These are phyloP conservation scores for Alternaria sp. DNA, from an alignment of 2,329 filamentous ascomycete genomes.

Conservation along the genomic window DNA sequence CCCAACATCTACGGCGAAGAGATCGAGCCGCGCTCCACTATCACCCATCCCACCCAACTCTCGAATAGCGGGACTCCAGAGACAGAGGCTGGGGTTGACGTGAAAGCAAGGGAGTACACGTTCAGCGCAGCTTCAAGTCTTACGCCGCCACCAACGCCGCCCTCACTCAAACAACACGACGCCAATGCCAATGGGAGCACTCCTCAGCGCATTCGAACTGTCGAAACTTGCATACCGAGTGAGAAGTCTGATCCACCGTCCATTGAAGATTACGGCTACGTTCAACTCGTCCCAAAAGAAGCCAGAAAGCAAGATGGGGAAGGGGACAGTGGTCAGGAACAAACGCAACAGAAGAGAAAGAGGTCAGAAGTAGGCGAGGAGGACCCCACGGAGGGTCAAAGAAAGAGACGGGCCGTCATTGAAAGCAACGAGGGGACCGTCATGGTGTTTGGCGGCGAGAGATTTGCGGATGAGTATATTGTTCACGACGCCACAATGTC, in stretches of 20 bases:
- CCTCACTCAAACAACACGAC: too few species aligned
- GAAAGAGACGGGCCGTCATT: accelerated
- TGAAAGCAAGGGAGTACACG: not conserved
- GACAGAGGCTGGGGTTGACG: too few species aligned
- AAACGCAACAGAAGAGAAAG: not conserved
- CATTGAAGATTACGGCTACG: conserved; percentile 2
- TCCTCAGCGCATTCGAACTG: not conserved
- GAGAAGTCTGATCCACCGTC: not conserved
- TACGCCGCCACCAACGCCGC: not conserved
- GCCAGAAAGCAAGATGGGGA: not conserved
- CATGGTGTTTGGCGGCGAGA: not conserved
- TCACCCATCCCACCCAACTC: too few species aligned
- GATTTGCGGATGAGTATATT: not conserved
- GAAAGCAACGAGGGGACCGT: not conserved
- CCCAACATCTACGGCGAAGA: conserved; percentile 19
- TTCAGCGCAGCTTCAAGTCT: not conserved
- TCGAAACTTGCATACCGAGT: not conserved
- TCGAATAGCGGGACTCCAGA: not conserved
- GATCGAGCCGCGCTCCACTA: not conserved
- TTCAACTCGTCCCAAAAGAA: not conserved
- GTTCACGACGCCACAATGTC: not conserved
- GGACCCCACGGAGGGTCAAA: not conserved
- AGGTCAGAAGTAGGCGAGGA: not conserved
- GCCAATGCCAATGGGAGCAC: too few species aligned
- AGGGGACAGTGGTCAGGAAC: not conserved